A percentile compares a stretch with the other conserved stretches of the same genome.
phyloP scores from a whole-genome alignment of 768 basidiomycete genomes.

The Rhodotorula babjevae region DNA sequence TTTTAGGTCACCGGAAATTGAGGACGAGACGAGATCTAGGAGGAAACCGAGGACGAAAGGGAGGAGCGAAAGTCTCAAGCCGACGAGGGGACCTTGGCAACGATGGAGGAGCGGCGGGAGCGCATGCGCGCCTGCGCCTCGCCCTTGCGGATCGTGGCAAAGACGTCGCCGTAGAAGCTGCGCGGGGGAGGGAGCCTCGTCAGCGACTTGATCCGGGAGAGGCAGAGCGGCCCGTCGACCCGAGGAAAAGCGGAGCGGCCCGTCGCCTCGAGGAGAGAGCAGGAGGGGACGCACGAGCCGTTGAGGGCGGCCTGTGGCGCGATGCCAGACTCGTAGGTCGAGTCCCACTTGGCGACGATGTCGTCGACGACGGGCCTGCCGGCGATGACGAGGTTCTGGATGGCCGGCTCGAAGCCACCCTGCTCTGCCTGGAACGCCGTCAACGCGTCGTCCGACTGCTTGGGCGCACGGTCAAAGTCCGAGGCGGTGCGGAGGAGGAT shows the following conservation, averaged over 20 bases:
- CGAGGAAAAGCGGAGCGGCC: too few relatives aligned
- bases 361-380: slow-evolving; percentile 49
- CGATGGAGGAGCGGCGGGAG: background rate
- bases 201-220: too few relatives aligned
- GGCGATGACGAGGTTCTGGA: slow-evolving; percentile 49
- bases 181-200: too few relatives aligned
- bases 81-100: slow-evolving; percentile 2
- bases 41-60: too few relatives aligned
- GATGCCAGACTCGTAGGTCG: slow-evolving; percentile 46
- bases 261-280: background rate
- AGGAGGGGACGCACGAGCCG: slow-evolving; percentile 13
- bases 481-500: slow-evolving; percentile 50
- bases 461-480: slow-evolving; percentile 46
- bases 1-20: too few relatives aligned
- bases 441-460: slow-evolving; percentile 39
- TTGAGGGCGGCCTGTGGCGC: slow-evolving; percentile 38
- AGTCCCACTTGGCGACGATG: slow-evolving; percentile 49
- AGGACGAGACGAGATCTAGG: too few relatives aligned
- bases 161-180: slow-evolving; percentile 37
- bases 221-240: too few relatives aligned
- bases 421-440: slow-evolving; percentile 45
- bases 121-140: slow-evolving; percentile 25
- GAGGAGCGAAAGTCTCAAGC: too few relatives aligned
- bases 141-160: slow-evolving; percentile 33
- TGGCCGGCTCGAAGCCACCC: slow-evolving; percentile 46